A percentile compares a stretch with the other conserved stretches of the same genome.
Conservation (phyloP, 805 yeast species). For the Ogataea kodamae region DNA sequence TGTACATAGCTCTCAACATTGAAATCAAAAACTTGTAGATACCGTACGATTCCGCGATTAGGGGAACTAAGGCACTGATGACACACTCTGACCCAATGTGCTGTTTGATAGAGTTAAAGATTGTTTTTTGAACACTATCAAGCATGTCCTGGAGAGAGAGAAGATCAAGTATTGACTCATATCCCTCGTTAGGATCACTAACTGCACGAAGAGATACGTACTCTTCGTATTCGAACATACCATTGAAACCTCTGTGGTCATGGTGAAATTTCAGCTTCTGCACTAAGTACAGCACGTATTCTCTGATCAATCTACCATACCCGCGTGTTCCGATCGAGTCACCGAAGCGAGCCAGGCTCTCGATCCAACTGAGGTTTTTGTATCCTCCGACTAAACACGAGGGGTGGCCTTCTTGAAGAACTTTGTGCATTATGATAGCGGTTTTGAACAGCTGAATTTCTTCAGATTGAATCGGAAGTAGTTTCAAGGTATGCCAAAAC, state of each 20-base stretch:
- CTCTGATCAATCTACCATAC: conserved; percentile 72
- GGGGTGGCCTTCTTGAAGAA: conserved; percentile 97
- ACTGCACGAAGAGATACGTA: conserved; percentile 83
- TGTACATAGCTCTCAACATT: conserved; percentile 86
- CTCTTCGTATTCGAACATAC: conserved; percentile 94
- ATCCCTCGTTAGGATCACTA: conserved; percentile 94
- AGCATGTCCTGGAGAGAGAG: conserved; percentile 82
- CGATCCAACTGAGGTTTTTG: conserved; percentile 72
- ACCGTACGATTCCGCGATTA: conserved; percentile 89
- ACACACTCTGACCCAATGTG: conserved; percentile 67
- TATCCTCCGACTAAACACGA: conserved; percentile 77
- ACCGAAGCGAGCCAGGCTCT: conserved; percentile 60
- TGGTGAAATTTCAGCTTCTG: conserved; percentile 79
- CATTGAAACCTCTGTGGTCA: conserved; percentile 84
- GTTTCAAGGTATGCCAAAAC: conserved; percentile 79
- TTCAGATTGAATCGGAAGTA: conserved; percentile 75
- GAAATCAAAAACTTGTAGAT: conserved; percentile 84
- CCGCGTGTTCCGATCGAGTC: conserved; percentile 42
- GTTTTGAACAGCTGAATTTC: conserved; percentile 86
- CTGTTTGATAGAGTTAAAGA: conserved; percentile 63
- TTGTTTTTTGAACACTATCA: conserved; percentile 70
- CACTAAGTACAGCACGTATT: conserved; percentile 67
- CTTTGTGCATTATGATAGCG: conserved; percentile 80
- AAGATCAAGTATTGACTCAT: conserved; percentile 80
- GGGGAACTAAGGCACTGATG: conserved; percentile 82